Base-by-base conservation (phyloP, 1,284 basidiomycete species). In the Boletus hoseneyae region DNA sequence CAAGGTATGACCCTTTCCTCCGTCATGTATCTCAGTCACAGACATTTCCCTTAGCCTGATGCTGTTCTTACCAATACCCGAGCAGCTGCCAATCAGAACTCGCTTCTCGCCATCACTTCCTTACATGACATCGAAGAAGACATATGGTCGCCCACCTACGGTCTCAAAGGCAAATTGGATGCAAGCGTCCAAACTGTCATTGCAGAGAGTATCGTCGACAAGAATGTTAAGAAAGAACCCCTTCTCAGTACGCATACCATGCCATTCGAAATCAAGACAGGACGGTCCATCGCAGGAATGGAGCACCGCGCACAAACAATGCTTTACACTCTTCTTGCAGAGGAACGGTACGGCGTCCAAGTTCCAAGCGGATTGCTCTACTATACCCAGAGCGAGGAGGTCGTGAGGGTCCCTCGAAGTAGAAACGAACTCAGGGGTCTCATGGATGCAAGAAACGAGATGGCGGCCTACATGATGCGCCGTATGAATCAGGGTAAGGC, bases 291-390 rank as follows among this genome's bases (percentile, higher is more conserved):
- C 25, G 83, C 83, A 11, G 81, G 86, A 3, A 84, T 95, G 79
- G 92, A 96, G 58, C 97, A 99, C 68, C 86, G 94, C 37, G 97
- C 97, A 0, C 96, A 99, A 70, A 99, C 97, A 1, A 95, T 97
- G 86, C 73, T 99, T 6, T 99, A 99, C 65, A 97, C 93, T 0
- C 75, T 99, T 12, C 79, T 99, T 7, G 85, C 95, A 65, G 82
- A 85, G 32, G 95, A 99, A 63, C 82, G 94, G 12, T 98, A 98
- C 63, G 85, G 88, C 56, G 71, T 72, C 10, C 73, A 78, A 57
- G 79, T 88, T 0, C 73, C 80, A 3, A 82, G 85, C 12, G 97
- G 97, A 2, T 70, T 99, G 43, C 76, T 99, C 25, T 97, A 93
- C 66, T 99, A 99, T 65, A 96, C 95, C 0, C 93, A 96, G 64